Conservation (phyloP, 106 monocot genomes). For the Posidonia australis region DNA sequence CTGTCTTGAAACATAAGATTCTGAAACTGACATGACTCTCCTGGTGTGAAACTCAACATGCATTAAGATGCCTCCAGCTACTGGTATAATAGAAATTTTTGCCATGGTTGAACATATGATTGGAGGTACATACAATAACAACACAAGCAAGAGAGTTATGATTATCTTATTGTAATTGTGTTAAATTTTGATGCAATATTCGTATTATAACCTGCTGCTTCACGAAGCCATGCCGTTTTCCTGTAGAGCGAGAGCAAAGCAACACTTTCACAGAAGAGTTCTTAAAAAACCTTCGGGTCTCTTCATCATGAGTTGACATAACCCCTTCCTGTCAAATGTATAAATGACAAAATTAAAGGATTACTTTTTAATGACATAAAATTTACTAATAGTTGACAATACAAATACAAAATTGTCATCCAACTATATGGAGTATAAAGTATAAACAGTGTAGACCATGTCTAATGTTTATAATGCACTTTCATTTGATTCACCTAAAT, state of each 20-base stretch:
- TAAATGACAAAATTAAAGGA: conserved; percentile 1
- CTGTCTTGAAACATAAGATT: too few relatives aligned
- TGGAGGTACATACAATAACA: neutral
- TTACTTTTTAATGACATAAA: neutral
- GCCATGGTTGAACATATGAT: neutral
- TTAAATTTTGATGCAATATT: neutral
- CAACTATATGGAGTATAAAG: too few relatives aligned
- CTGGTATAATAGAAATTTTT: neutral
- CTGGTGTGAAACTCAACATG: too few relatives aligned
- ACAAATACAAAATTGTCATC: neutral
- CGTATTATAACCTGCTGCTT: conserved; percentile 56
- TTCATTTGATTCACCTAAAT: too few relatives aligned
- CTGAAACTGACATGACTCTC: too few relatives aligned
- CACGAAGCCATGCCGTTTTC: conserved; percentile 60
- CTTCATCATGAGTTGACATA: conserved; percentile 81
- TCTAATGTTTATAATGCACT: too few relatives aligned
- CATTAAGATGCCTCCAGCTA: too few relatives aligned
- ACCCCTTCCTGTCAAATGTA: conserved; percentile 45
- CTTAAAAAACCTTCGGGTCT: conserved; percentile 82
- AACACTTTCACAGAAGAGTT: conserved; percentile 81
- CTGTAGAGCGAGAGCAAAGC: conserved; percentile 83
- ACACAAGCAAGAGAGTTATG: too few relatives aligned
- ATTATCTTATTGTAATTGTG: neutral
- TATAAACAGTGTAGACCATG: too few relatives aligned
- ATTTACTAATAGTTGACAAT: neutral